phyloP scores from a whole-genome alignment of 805 yeast genomes.

The Kazachstania taianensis region DNA sequence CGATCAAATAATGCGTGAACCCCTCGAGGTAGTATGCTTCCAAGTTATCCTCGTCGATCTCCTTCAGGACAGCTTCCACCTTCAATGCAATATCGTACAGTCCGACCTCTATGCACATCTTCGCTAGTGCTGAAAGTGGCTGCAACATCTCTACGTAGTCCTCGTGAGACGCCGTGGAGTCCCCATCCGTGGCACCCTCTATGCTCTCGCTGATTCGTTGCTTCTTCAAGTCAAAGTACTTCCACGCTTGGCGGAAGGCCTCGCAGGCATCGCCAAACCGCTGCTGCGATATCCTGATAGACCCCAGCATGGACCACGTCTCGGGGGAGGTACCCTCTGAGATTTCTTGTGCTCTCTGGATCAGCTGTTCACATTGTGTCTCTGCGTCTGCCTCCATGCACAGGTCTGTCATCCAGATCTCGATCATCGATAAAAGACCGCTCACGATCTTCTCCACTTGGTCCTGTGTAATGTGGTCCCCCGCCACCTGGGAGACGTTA shows the following conservation, averaged over 20 bases:
- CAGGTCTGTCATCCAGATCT: conserved; percentile 95
- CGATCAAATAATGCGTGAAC: conserved; percentile 49
- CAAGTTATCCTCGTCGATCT: conserved; percentile 73
- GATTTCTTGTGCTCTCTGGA: conserved; percentile 51
- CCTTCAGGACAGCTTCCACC: conserved; percentile 58
- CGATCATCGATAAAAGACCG: conserved; percentile 78
- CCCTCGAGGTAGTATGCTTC: conserved; percentile 82
- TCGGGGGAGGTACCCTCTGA: conserved; percentile 58
- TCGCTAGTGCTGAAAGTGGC: conserved; percentile 61
- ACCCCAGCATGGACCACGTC: conserved; percentile 70
- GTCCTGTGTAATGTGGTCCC: conserved; percentile 27
- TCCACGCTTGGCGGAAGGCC: conserved; percentile 66
- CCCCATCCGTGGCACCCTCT: conserved; percentile 32
- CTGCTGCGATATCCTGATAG: conserved; percentile 84
- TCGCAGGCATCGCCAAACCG: conserved; percentile 58
- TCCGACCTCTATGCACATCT: conserved; percentile 70
- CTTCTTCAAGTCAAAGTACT: conserved; percentile 46
- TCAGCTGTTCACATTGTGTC: conserved; percentile 59
- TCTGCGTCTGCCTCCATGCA: conserved; percentile 94
- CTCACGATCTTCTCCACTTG: conserved; percentile 54
- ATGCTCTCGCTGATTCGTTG: conserved; percentile 36
- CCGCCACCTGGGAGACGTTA: conserved; percentile 19
- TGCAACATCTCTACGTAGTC: conserved; percentile 62
- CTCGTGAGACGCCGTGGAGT: conserved; percentile 12
- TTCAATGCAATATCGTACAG: conserved; percentile 54